These are phyloP conservation scores for Chaetothyriales sp. DNA, from an alignment of 2,329 filamentous ascomycete species.

Conservation along the genomic window DNA sequence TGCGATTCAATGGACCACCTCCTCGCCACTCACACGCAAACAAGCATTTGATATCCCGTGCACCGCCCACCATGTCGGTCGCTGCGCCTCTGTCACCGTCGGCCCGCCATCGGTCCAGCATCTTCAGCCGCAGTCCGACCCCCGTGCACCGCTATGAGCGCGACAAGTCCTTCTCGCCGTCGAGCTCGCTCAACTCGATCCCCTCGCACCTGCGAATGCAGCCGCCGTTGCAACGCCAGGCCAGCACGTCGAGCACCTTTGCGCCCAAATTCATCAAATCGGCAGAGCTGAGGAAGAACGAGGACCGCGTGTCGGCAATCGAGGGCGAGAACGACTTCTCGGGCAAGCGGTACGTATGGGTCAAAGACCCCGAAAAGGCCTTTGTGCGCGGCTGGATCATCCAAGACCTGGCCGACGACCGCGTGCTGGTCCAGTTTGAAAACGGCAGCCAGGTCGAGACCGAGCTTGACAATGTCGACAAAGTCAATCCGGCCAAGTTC, in stretches of 20 bases:
- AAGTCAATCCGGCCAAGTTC: conserved; percentile 98
- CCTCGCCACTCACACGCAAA: conserved; percentile 72
- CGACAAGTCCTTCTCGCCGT: conserved; percentile 54
- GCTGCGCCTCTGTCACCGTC: conserved; percentile 14
- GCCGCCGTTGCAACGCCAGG: conserved; percentile 52
- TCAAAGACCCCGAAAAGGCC: conserved; percentile 71
- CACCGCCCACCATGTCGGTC: conserved; percentile 26
- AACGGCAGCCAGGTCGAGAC: conserved; percentile 84
- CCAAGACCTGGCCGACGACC: conserved; percentile 57
- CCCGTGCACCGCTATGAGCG: conserved; percentile 46
- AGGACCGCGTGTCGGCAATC: conserved; percentile 52
- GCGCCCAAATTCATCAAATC: conserved; percentile 91
- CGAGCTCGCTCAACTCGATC: conserved; percentile 33
- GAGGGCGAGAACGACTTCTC: conserved; percentile 99
- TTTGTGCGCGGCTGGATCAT: conserved; percentile 90
- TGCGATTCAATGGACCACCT: conserved; percentile 46
- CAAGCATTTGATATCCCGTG: conserved; percentile 52
- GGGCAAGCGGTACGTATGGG: conserved; percentile 95
- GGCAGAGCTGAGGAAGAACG: conserved; percentile 54
- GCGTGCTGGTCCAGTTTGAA: conserved; percentile 78
- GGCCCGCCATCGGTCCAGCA: conserved; percentile 58
- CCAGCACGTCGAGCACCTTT: conserved; percentile 60
- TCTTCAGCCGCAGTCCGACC: conserved; percentile 44
- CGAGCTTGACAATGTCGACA: conserved; percentile 78
- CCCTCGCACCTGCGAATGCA: conserved; percentile 31